Evolutionary conservation across 192 early-diverging fungal species (phyloP).

Genomic region (Phlyctochytrium arcticum): DNA sequence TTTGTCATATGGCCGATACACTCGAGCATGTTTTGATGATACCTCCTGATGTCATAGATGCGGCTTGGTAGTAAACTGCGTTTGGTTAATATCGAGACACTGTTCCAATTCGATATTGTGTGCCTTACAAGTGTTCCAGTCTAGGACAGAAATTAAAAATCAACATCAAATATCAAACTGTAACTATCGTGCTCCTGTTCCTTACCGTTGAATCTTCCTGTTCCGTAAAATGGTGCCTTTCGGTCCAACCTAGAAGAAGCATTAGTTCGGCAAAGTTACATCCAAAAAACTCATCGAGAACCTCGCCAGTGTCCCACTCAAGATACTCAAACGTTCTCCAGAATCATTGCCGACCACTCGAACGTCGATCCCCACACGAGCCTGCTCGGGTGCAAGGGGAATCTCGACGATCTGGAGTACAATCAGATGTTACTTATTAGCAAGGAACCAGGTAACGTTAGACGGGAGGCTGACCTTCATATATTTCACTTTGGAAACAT

Average conservation of each 20-base stretch:
- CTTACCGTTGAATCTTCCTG: conserved; percentile 31
- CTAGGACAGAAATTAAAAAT: too few species aligned
- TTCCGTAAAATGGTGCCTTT: conserved; percentile 38
- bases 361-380: conserved; percentile 72
- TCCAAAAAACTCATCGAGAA: too few species aligned
- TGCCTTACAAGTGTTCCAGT: conserved; percentile 39
- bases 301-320: conserved; percentile 35
- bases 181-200: neutral
- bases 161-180: neutral
- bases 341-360: conserved; percentile 52
- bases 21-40: conserved; percentile 38
- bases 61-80: conserved; percentile 67
- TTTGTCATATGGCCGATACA: conserved; percentile 40
- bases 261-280: too few species aligned
- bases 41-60: conserved; percentile 72
- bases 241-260: conserved; percentile 40
- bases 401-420: conserved; percentile 45
- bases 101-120: too few species aligned
- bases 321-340: conserved; percentile 39
- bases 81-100: too few species aligned
- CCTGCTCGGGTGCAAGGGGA: conserved; percentile 61
- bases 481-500: conserved; percentile 65
- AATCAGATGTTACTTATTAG: neutral
- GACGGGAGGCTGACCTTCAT: conserved; percentile 45
- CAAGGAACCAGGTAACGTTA: neutral